Evolutionary conservation across 352 stramenopile genomes (phyloP), one percentile per base, ranked within the genome.

Genomic region (Pythium aristosporum): DNA sequence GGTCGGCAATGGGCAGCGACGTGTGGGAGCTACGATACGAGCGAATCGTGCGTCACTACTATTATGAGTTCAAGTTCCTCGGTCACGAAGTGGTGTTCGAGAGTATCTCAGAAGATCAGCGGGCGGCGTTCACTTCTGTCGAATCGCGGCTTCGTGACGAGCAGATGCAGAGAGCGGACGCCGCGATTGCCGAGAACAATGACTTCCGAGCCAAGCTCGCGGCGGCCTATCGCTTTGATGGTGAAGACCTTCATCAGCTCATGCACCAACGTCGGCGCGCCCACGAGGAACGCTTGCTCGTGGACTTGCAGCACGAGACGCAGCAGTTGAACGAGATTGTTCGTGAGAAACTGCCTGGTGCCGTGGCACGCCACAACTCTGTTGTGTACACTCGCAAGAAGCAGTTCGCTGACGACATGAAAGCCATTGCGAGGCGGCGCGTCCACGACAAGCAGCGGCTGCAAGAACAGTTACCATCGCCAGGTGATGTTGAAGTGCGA

Each of bases 1-100:
- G 67, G 20, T 18, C 42, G 3, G 60, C 32, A 7, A 74, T 89
- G 50, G 66, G 61, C 34, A 50, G 64, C n/a, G 42, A 67, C 3
- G 41, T 25, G 18, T 92, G 83, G 81, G 74, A 89, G 48, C 41
- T 59, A 42, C 76, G 78, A 6, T 88, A 84, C 52, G 63, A 81
- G 30, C 76, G 79, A 2, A 63, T 88, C 23, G 78, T 85, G 44
- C 76, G 74, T 1, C 66, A 87, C 32, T 88, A 84, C 52, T 91
- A 80, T 48, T 92, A 88, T 60, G 83, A 92, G 57, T 91, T 90
- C 54, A 87, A 85, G 63, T 66, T 87, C 66, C 4, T 85, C 1
- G 83, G 83, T 0, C 83, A 92, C 32, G 53, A 67, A 8, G 66
- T 75, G 1, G 41, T 73, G 30, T 82, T 82, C 9, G 66, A 83